These are phyloP conservation scores for Trametes cinnabarina DNA, from an alignment of 768 basidiomycete species.

Conservation along the genomic window DNA sequence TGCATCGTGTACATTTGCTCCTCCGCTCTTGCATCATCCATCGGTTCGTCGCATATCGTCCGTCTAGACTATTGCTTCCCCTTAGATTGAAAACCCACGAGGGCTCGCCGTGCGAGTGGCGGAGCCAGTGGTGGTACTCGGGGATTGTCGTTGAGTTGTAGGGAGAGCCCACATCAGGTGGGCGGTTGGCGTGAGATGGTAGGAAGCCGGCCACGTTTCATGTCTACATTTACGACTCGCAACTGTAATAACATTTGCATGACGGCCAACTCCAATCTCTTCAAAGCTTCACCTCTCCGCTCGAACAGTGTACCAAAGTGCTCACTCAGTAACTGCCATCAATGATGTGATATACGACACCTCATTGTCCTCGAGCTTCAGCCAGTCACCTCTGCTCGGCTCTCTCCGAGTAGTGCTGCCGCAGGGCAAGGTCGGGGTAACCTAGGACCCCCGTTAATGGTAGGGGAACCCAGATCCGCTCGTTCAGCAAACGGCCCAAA, in stretches of 20 bases:
- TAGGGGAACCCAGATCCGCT: neutral
- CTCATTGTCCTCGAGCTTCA: too few relatives aligned
- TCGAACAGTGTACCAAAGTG: too few relatives aligned
- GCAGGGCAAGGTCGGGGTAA: neutral
- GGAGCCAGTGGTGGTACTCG: neutral
- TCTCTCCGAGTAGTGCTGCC: too few relatives aligned
- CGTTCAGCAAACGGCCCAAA: conserved; percentile 5
- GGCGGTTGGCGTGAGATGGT: neutral
- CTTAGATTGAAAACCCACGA: conserved; percentile 6
- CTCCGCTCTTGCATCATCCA: conserved; percentile 7
- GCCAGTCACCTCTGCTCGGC: too few relatives aligned
- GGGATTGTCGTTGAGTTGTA: neutral
- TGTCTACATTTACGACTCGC: conserved; percentile 13
- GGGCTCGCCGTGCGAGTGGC: neutral
- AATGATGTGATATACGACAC: too few relatives aligned
- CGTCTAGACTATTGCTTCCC: conserved; percentile 2
- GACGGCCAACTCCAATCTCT: neutral
- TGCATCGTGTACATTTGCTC: conserved; percentile 11
- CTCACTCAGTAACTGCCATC: too few relatives aligned
- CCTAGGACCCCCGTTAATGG: too few relatives aligned
- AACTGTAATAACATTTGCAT: conserved; percentile 14
- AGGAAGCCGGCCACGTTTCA: conserved; percentile 2
- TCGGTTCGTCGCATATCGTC: conserved; percentile 1
- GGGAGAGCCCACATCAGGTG: neutral
- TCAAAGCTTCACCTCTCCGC: too few relatives aligned